Conservation (phyloP, 2,329 filamentous ascomycete species). For the Leptographium radiaticola region DNA sequence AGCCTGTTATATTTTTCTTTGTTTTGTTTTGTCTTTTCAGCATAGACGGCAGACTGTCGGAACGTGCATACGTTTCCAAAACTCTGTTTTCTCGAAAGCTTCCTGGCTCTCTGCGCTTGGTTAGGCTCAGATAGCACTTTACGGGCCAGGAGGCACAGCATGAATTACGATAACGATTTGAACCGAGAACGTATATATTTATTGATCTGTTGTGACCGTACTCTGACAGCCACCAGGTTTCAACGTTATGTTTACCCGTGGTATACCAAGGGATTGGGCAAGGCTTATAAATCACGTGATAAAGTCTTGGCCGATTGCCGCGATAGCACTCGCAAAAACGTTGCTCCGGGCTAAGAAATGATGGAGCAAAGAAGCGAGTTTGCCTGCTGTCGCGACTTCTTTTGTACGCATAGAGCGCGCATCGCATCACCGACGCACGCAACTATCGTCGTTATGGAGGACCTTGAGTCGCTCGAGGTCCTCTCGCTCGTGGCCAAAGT, state of each 20-base stretch:
- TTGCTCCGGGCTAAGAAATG: background rate
- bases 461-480: conserved; percentile 80
- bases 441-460: conserved; percentile 52
- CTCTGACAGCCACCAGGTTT: no score
- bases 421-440: background rate
- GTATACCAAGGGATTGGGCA: no score
- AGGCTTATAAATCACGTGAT: background rate
- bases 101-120: no score
- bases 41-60: background rate
- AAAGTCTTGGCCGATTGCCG: background rate
- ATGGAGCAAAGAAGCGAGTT: background rate
- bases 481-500: conserved; percentile 92
- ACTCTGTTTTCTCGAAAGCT: background rate
- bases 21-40: background rate
- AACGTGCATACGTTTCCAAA: background rate
- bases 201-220: no score
- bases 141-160: no score
- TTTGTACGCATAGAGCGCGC: background rate
- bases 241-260: no score
- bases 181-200: no score
- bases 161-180: no score
- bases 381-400: background rate
- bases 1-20: background rate
- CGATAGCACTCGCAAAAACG: background rate
- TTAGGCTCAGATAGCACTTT: no score